A percentile compares a stretch with the other conserved stretches of the same genome.
Evolutionary conservation across 2,329 filamentous ascomycete genomes (phyloP).

Genomic region (Clarireedia homoeocarpa): DNA sequence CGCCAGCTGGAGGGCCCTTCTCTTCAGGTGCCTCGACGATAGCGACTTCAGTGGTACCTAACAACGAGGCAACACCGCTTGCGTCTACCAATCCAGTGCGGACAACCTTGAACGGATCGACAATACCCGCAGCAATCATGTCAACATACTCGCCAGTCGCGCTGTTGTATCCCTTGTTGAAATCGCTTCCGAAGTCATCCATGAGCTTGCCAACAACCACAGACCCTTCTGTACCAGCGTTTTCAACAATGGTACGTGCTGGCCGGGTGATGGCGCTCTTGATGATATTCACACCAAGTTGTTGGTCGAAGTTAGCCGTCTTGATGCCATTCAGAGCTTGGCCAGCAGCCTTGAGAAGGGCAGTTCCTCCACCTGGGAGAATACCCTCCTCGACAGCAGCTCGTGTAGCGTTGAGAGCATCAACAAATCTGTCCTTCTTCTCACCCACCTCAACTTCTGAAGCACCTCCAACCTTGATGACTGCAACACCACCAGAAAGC

Average conservation of each 20-base stretch:
- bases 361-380: conserved; percentile 95
- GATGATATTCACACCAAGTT: conserved; percentile 94
- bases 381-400: conserved; percentile 99
- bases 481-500: conserved; percentile 96
- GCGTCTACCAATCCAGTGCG: conserved; percentile 92
- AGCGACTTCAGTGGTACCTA: conserved; percentile 96
- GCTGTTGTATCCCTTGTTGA: conserved; percentile 98
- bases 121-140: conserved; percentile 95
- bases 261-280: conserved; percentile 97
- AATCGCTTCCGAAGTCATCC: conserved; percentile 84
- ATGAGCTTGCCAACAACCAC: conserved; percentile 97
- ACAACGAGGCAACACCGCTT: conserved; percentile 89
- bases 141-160: conserved; percentile 96
- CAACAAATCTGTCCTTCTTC: conserved; percentile 99
- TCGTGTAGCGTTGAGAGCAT: conserved; percentile 94
- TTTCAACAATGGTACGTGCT: conserved; percentile 93
- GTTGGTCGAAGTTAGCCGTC: conserved; percentile 95
- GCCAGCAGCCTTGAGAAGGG: conserved; percentile 90
- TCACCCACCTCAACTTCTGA: conserved; percentile 98
- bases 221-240: conserved; percentile 90
- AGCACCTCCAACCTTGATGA: conserved; percentile 97
- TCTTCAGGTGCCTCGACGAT: conserved; percentile 98
- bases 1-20: conserved; percentile 57
- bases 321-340: conserved; percentile 81
- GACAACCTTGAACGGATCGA: conserved; percentile 98